Conservation (phyloP, 2,329 filamentous ascomycete species). For the Metarhizium guizhouense region DNA sequence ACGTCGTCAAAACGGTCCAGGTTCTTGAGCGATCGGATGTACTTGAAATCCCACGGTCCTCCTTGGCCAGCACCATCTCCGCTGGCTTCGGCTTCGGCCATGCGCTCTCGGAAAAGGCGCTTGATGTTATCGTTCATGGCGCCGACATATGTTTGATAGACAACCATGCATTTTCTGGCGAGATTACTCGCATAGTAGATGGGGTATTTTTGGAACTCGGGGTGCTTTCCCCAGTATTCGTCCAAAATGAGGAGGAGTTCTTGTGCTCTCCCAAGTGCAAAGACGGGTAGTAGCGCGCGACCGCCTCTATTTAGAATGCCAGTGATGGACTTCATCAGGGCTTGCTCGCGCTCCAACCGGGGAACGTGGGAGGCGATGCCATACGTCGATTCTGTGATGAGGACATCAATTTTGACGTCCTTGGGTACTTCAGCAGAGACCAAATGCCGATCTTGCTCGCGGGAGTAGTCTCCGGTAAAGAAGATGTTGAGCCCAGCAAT, state of each 20-base stretch:
- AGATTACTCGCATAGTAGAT: slow-evolving; percentile 98
- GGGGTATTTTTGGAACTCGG: slow-evolving; percentile 79
- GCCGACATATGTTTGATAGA: slow-evolving; percentile 96
- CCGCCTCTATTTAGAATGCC: slow-evolving; percentile 84
- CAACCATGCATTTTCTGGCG: slow-evolving; percentile 93
- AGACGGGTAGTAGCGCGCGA: slow-evolving; percentile 88
- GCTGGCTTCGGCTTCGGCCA: slow-evolving; percentile 79
- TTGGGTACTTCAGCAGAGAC: slow-evolving; percentile 87
- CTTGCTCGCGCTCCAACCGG: slow-evolving; percentile 80
- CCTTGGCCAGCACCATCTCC: slow-evolving; percentile 68
- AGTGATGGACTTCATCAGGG: slow-evolving; percentile 92
- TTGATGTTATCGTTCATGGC: slow-evolving; percentile 99
- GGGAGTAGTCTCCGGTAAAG: slow-evolving; percentile 95
- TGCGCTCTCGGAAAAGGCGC: slow-evolving; percentile 81
- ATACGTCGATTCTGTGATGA: slow-evolving; percentile 97
- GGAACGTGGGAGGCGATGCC: slow-evolving; percentile 92
- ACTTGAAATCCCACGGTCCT: slow-evolving; percentile 94
- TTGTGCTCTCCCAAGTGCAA: slow-evolving; percentile 87
- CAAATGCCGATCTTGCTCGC: slow-evolving; percentile 90
- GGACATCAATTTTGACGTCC: slow-evolving; percentile 84
- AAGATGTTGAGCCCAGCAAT: slow-evolving; percentile 95
- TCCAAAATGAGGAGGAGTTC: slow-evolving; percentile 91
- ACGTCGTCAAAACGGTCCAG: slow-evolving; percentile 95
- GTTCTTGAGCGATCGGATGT: slow-evolving; percentile 83
- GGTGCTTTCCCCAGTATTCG: slow-evolving; percentile 90